phyloP scores from a whole-genome alignment of 306 rosid genomes.

The Senna tora region DNA sequence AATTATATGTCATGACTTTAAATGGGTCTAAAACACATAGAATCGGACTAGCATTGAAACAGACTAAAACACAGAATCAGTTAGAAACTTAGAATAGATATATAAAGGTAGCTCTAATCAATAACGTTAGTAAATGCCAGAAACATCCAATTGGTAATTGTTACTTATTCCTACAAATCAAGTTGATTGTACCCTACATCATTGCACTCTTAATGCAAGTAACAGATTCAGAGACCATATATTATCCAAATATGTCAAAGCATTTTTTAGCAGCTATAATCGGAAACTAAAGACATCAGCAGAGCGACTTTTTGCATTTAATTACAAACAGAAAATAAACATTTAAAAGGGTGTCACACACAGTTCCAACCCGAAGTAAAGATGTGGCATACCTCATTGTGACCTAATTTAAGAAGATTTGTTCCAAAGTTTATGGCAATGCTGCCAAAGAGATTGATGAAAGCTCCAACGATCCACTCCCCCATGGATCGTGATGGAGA shows the following conservation, averaged over 20 bases:
- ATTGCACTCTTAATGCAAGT: slow-evolving; percentile 14
- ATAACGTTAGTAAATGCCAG: neutral
- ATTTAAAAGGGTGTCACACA: neutral
- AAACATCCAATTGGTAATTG: neutral
- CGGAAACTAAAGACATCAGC: neutral
- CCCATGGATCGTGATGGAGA: slow-evolving; percentile 69
- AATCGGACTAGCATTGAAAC: no score
- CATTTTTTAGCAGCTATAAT: slow-evolving; percentile 20
- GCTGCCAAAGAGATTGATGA: slow-evolving; percentile 96
- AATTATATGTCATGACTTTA: slow-evolving; percentile 10
- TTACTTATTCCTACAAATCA: slow-evolving; percentile 26
- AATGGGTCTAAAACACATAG: slow-evolving; percentile 2
- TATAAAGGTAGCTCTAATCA: slow-evolving; percentile 15
- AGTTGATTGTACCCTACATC: slow-evolving; percentile 7
- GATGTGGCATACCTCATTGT: slow-evolving; percentile 68
- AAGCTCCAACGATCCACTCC: slow-evolving; percentile 98
- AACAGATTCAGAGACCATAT: neutral
- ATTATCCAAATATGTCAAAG: neutral
- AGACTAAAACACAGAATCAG: slow-evolving; percentile 15
- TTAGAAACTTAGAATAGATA: neutral
- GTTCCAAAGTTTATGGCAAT: slow-evolving; percentile 96
- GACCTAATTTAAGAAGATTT: slow-evolving; percentile 94
- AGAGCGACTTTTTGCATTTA: slow-evolving; percentile 17
- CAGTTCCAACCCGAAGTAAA: neutral
- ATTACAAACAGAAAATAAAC: slow-evolving; percentile 4